Percentiles rank a stretch among this genome's conserved stretches.
phyloP scores from a whole-genome alignment of 169 alveolate species.

The Cryptosporidium felis region DNA sequence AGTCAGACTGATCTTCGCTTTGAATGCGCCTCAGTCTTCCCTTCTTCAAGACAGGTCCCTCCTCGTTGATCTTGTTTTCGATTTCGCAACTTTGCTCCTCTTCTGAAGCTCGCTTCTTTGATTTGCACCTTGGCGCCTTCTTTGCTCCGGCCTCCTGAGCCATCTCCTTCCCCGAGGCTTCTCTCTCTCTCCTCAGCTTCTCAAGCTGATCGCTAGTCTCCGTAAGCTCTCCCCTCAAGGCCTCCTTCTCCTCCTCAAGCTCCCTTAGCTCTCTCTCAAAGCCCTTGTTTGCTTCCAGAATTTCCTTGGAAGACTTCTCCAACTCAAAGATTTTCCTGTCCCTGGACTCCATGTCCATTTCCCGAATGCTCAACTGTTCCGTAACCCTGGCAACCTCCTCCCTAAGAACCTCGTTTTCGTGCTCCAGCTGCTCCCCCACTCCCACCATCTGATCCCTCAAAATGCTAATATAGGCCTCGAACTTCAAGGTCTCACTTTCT shows the following conservation, averaged over 20 bases:
- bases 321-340: slow-evolving; percentile 43
- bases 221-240: neutral
- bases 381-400: slow-evolving; percentile 57
- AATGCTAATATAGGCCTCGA: slow-evolving; percentile 47
- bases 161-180: neutral
- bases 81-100: too few species aligned
- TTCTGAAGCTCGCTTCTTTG: neutral
- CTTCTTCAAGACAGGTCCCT: slow-evolving; percentile 1
- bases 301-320: neutral
- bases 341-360: slow-evolving; percentile 43
- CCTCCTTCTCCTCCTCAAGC: slow-evolving; percentile 6
- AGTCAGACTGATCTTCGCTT: slow-evolving; percentile 26
- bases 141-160: neutral
- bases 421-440: neutral
- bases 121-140: neutral
- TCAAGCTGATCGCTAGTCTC: slow-evolving; percentile 1
- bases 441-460: slow-evolving; percentile 24
- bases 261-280: slow-evolving; percentile 17
- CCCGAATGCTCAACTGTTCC: slow-evolving; percentile 45
- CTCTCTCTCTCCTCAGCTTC: neutral
- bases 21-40: slow-evolving; percentile 43
- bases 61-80: neutral
- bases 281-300: neutral
- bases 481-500: slow-evolving; percentile 6
- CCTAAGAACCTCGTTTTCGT: slow-evolving; percentile 1